Evolutionary conservation across 208 protist species (phyloP), one percentile per base, ranked within the genome.

Genomic region (Trypanosoma congolense): DNA sequence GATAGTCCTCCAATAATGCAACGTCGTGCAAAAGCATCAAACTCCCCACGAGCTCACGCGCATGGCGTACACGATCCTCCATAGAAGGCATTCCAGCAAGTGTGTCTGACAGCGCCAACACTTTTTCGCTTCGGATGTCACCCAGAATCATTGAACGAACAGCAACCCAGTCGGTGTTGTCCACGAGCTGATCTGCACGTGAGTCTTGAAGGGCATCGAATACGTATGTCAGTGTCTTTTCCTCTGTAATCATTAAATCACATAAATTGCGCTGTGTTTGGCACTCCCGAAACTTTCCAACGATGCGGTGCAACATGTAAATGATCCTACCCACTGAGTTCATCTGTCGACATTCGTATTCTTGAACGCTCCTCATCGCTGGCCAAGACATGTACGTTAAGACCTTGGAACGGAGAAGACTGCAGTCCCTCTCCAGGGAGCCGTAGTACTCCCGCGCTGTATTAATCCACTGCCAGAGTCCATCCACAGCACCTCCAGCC

Each of bases 361-460:
- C 71, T 41, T 81, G 72, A 50, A 94, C 65, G 45, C 87, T 80
- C 54, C 80, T 67, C 81, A 91, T 90, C 18, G 75, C 81, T 4
- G 87, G 80, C 81, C 83, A 91, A 33, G 80, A 90, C 16, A 76
- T 71, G 53, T 74, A 86, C 41, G 60, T 80, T 65, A 94, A 91
- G 26, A 92, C 79, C 56, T 94, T 94, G 30, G 74, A 70, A 0
- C 83, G 80, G 58, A 91, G 61, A 41, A 84, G 48, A 52, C 83
- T 84, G 68, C 77, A 86, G 60, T 92, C 83, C 16, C 73, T 68
- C 43, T 70, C 65, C 19, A 84, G 55, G 14, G 57, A 65, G 35
- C 45, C 55, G 62, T 84, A 90, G 65, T 87, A 74, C 40, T 74
- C 59, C 62, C 66, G 61, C 12, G 80, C 77, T 43, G 43, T 51